These are phyloP conservation scores for Hordeum marinum DNA, from an alignment of 176 grass and related monocot genomes.

Conservation along the genomic window DNA sequence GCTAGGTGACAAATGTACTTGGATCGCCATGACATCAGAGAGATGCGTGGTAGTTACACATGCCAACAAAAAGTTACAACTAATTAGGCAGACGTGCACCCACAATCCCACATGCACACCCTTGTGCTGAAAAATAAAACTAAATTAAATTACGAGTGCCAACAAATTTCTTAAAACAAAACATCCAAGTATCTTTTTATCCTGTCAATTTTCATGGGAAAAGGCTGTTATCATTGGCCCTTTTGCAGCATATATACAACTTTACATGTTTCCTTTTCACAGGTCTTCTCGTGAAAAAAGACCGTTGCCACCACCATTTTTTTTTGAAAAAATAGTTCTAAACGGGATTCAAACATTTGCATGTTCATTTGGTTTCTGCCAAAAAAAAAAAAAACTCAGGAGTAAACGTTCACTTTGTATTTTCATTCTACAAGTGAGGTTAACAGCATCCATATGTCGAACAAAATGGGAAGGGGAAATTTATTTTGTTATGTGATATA, in stretches of 20 bases:
- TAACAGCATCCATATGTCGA: too few relatives aligned
- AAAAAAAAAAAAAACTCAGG: too few relatives aligned
- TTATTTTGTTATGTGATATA: not conserved
- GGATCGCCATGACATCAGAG: constrained; percentile 15
- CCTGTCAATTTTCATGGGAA: not conserved
- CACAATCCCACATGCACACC: not conserved
- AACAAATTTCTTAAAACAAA: not conserved
- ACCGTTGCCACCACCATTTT: not conserved
- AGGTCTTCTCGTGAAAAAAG: not conserved
- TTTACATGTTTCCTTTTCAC: not conserved
- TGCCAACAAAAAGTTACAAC: constrained; percentile 40
- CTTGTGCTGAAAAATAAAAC: not conserved
- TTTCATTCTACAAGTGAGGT: not conserved
- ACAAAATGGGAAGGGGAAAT: not conserved
- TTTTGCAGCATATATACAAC: not conserved
- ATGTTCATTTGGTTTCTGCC: not conserved
- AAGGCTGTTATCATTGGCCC: not conserved
- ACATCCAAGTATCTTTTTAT: not conserved
- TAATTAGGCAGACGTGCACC: constrained; percentile 11
- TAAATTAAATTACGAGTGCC: not conserved
- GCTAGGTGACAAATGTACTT: constrained; percentile 31
- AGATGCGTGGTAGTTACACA: constrained; percentile 31
- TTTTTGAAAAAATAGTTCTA: not conserved
- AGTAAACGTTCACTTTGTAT: not conserved
- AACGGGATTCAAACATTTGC: not conserved